Evolutionary conservation across 2,329 filamentous ascomycete genomes (phyloP).

Genomic region (Alternaria brassicicola): DNA sequence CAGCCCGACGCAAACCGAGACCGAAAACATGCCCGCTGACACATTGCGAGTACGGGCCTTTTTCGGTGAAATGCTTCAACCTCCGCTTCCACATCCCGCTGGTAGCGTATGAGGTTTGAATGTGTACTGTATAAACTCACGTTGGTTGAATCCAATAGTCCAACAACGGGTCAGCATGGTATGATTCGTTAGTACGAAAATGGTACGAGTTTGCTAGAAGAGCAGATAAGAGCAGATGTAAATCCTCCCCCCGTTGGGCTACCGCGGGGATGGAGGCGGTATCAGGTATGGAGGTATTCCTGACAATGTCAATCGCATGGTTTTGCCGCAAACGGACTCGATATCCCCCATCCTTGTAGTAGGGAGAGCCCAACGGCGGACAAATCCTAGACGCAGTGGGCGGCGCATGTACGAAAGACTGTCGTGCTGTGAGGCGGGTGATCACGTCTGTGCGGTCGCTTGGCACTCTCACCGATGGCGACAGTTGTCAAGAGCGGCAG

Average conservation of each 20-base stretch:
- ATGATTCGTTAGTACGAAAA: neutral
- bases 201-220: neutral
- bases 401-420: neutral
- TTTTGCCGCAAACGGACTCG: neutral
- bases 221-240: neutral
- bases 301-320: neutral
- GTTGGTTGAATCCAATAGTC: neutral
- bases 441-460: neutral
- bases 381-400: neutral
- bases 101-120: neutral
- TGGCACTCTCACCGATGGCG: neutral
- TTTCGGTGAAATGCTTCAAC: neutral
- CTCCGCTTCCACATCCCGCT: conserved; percentile 2
- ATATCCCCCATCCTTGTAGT: neutral
- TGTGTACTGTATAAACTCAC: neutral
- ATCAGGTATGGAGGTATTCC: neutral
- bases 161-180: neutral
- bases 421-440: neutral
- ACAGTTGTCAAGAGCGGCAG: neutral
- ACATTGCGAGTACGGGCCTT: neutral
- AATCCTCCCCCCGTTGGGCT: neutral
- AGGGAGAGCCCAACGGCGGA: neutral
- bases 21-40: neutral
- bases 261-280: neutral
- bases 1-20: neutral